phyloP scores from a whole-genome alignment of 768 basidiomycete species.

The Auriscalpium microsporum region DNA sequence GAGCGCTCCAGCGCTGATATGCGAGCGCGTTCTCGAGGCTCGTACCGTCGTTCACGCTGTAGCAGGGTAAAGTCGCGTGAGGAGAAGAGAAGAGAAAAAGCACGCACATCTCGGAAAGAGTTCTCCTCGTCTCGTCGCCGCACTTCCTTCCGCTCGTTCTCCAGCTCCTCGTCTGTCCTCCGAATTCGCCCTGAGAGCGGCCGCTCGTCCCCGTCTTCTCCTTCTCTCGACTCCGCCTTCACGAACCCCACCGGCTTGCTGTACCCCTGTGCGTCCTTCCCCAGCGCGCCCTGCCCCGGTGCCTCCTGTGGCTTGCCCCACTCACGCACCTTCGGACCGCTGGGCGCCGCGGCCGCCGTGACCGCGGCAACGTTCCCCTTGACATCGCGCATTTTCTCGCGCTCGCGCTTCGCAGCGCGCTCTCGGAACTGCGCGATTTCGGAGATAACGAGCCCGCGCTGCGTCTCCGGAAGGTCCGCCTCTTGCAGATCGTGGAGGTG shows the following conservation, averaged over 20 bases:
- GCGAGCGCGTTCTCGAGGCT: constrained; percentile 78
- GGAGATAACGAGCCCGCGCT: constrained; percentile 86
- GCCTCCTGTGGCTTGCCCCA: constrained; percentile 56
- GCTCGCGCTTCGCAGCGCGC: constrained; percentile 82
- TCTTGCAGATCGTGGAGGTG: constrained; percentile 95
- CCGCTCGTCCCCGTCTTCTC: constrained; percentile 29
- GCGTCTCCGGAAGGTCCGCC: constrained; percentile 92
- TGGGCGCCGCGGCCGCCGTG: constrained; percentile 36
- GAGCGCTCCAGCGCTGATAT: constrained; percentile 71
- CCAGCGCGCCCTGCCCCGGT: constrained; percentile 17
- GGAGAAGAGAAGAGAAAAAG: neutral
- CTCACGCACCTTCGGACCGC: constrained; percentile 69
- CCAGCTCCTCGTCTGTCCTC: constrained; percentile 86
- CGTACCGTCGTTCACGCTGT: constrained; percentile 90
- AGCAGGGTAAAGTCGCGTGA: neutral
- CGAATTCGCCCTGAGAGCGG: constrained; percentile 26
- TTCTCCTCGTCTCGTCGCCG: constrained; percentile 73
- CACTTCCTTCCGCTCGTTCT: constrained; percentile 70
- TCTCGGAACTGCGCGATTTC: constrained; percentile 97
- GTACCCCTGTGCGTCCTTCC: constrained; percentile 50
- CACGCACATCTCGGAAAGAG: constrained; percentile 78
- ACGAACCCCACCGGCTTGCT: constrained; percentile 80
- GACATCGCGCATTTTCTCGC: constrained; percentile 80
- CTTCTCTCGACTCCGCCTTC: constrained; percentile 42
- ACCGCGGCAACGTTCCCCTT: constrained; percentile 43